phyloP scores from a whole-genome alignment of 768 basidiomycete species.

The Suillus bovinus region DNA sequence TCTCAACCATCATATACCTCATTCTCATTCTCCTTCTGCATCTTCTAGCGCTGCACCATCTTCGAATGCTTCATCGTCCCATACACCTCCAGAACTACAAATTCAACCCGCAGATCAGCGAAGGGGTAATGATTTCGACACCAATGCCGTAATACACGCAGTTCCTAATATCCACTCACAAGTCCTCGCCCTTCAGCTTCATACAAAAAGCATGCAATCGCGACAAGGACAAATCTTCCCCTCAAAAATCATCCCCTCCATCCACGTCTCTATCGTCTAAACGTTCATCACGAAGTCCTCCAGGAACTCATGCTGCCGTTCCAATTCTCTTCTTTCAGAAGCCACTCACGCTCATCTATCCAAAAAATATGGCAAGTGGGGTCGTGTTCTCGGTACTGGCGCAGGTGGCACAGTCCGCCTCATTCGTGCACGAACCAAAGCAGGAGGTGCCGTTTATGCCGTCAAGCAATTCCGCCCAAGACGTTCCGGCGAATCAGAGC shows the following conservation, averaged over 20 bases:
- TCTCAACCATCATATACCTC: conserved; percentile 87
- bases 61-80: conserved; percentile 29
- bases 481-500: conserved; percentile 83
- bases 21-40: conserved; percentile 36
- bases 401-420: conserved; percentile 98
- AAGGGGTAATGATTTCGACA: conserved; percentile 37
- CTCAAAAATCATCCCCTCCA: conserved; percentile 26
- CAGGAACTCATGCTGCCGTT: conserved; percentile 24
- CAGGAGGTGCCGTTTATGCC: conserved; percentile 84
- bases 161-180: conserved; percentile 26
- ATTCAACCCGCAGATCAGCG: conserved; percentile 37
- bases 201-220: conserved; percentile 37
- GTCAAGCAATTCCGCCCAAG: conserved; percentile 98
- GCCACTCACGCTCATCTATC: conserved; percentile 88
- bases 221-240: conserved; percentile 19
- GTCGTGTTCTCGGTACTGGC: conserved; percentile 89
- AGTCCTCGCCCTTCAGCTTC: conserved; percentile 33
- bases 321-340: conserved; percentile 67
- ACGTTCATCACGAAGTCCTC: conserved; percentile 29
- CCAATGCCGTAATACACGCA: conserved; percentile 31
- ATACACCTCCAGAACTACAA: conserved; percentile 33
- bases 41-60: conserved; percentile 26
- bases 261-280: conserved; percentile 24
- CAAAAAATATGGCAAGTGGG: conserved; percentile 99
- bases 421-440: conserved; percentile 84